phyloP scores from a whole-genome alignment of 1,139 yeast genomes.

The Blastobotrys apis region DNA sequence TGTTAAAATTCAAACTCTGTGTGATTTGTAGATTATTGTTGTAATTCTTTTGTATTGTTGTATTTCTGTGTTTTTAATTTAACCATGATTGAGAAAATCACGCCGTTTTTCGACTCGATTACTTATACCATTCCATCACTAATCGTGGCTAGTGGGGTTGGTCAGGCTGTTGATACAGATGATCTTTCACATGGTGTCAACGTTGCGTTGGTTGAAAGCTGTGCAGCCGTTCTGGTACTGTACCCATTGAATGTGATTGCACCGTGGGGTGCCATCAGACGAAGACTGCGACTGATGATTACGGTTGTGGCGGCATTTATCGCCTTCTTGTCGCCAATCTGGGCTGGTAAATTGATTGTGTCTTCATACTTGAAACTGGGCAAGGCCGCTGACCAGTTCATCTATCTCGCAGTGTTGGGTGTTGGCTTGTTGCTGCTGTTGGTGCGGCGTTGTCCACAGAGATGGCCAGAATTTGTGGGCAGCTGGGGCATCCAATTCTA shows the following conservation, averaged over 20 bases:
- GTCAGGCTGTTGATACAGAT: background rate
- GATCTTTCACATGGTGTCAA: background rate
- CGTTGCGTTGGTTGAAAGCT: background rate
- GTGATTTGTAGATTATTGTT: background rate
- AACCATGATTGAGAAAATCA: no score
- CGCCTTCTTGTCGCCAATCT: no score
- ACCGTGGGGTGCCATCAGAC: no score
- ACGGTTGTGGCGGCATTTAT: no score
- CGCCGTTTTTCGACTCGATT: background rate
- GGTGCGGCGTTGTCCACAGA: background rate
- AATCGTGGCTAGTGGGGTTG: background rate
- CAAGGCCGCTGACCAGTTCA: no score
- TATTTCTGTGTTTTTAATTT: background rate
- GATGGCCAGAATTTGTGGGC: conserved; percentile 7
- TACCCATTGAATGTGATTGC: background rate
- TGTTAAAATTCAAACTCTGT: conserved; percentile 1
- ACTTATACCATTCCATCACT: background rate
- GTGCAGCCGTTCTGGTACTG: background rate
- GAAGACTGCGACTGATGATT: no score
- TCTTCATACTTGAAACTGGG: no score
- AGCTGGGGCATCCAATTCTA: conserved; percentile 3
- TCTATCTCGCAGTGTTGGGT: no score
- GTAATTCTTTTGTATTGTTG: background rate
- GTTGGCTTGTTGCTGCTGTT: background rate
- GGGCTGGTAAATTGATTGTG: no score